Evolutionary conservation across 768 basidiomycete genomes (phyloP).

Genomic region (Pholiota microspora): DNA sequence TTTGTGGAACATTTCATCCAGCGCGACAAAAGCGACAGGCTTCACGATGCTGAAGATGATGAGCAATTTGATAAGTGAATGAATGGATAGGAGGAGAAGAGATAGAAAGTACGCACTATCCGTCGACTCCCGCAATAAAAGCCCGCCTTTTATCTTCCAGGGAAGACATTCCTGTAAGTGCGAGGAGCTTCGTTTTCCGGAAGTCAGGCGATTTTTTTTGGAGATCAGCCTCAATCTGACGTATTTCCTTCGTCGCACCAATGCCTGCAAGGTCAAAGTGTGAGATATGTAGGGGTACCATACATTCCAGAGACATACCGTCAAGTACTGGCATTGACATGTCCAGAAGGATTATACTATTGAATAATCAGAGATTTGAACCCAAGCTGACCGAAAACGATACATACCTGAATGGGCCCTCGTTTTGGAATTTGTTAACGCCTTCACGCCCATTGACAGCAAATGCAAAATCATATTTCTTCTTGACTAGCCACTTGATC

Average conservation of each 20-base stretch:
- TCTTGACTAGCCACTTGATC: constrained; percentile 68
- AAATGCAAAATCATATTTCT: constrained; percentile 76
- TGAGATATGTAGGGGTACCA: constrained; percentile 1
- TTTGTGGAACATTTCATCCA: constrained; percentile 81
- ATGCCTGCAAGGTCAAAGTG: constrained; percentile 48
- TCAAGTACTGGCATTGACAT: constrained; percentile 94
- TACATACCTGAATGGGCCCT: constrained; percentile 82
- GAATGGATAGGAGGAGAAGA: neutral
- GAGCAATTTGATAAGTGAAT: constrained; percentile 2
- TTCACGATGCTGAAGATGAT: constrained; percentile 71
- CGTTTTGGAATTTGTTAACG: constrained; percentile 66
- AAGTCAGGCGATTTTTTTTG: constrained; percentile 25
- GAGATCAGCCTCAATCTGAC: constrained; percentile 59
- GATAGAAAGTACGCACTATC: constrained; percentile 69
- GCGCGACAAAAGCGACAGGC: constrained; percentile 90
- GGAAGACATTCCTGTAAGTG: constrained; percentile 92
- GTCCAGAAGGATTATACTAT: constrained; percentile 82
- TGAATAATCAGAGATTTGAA: constrained; percentile 7
- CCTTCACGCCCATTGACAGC: constrained; percentile 86
- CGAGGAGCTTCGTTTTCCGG: constrained; percentile 62
- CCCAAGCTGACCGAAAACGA: neutral
- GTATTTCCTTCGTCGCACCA: constrained; percentile 81
- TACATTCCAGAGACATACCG: constrained; percentile 43
- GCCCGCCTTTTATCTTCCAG: constrained; percentile 89
- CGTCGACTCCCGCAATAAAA: constrained; percentile 91